Conservation (phyloP, 148 eudicot species). For the Rhododendron griersonianum region DNA sequence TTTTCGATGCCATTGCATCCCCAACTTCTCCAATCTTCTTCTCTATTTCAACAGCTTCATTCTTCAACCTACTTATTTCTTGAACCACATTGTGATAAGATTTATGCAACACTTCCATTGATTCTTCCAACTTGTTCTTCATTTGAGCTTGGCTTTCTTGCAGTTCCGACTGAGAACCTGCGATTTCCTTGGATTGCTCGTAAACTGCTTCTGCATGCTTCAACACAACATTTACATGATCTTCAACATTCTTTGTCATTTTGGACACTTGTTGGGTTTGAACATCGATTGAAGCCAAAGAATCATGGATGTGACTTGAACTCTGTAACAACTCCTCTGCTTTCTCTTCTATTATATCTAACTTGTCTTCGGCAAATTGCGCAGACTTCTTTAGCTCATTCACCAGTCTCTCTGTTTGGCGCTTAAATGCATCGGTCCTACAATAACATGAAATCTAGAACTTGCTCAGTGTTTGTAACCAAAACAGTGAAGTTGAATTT, state of each 20-base stretch:
- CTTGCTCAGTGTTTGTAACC: neutral
- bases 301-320: constrained; percentile 42
- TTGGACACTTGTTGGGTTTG: constrained; percentile 45
- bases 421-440: constrained; percentile 65
- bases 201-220: constrained; percentile 43
- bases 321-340: constrained; percentile 41
- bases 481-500: neutral
- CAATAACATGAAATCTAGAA: constrained; percentile 1
- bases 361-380: constrained; percentile 52
- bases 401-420: constrained; percentile 65
- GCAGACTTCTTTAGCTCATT: constrained; percentile 67
- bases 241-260: constrained; percentile 42
- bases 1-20: constrained; percentile 45
- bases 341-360: constrained; percentile 48
- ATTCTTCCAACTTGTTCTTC: constrained; percentile 54
- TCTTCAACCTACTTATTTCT: constrained; percentile 42
- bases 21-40: constrained; percentile 53
- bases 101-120: constrained; percentile 43
- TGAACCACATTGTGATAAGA: constrained; percentile 42
- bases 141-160: constrained; percentile 47
- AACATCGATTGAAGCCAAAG: constrained; percentile 43
- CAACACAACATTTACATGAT: constrained; percentile 31
- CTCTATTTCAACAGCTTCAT: constrained; percentile 51
- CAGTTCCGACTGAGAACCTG: constrained; percentile 56
- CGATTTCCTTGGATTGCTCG: constrained; percentile 48